Base-by-base conservation (phyloP, 352 stramenopile genomes). In the Phytophthora europaea region DNA sequence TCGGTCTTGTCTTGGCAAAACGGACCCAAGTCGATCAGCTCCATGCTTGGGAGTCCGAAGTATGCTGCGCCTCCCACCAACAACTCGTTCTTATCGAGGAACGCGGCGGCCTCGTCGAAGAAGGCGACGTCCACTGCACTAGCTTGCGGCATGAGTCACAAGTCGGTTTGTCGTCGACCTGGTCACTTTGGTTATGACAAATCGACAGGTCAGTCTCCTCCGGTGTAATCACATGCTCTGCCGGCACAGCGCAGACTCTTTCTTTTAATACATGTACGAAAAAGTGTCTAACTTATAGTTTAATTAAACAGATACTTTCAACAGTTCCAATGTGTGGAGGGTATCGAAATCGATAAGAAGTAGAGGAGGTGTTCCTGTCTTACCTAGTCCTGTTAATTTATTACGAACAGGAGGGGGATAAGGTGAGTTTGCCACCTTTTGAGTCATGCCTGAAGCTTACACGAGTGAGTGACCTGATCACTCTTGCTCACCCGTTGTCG, bases 141-240 rank as follows among this genome's bases (percentile, higher is more conserved):
- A 7, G 16, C 0, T 23, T 23, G n/a, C 5, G 12, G 36, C 36
- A 43, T 51, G 43, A 22, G 13, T 51, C n/a, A 22, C 5, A 12
- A 3, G 43, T 51, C n/a, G 43, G 6, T 23, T 4, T 43, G 36
- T 18, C 26, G 26, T 18, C 10, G 10, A 43, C 4, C 36, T 26
- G 43, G 43, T 51, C 43, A 12, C 43, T 51, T 51, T 51, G 43
- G 15, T n/a, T 51, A 51, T 51, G 43, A 26, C 43, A 51, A 51
- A 51, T 51, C 43, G 43, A 43, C 36, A 43, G 15, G 36, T 43
- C 36, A 43, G 36, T 15, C 36, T 43, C 10, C 36, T 0, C 36
- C 15, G 34, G 34, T 40, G 36, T 43, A 18, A 43, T 43, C 36
- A 43, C 36, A 43, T 15, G 10, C 36, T 43, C 36, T 43, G 36